Percentiles rank a stretch among this genome's conserved stretches.
These are phyloP conservation scores for Misopates orontium DNA, from an alignment of 257 asterid species.

Conservation along the genomic window DNA sequence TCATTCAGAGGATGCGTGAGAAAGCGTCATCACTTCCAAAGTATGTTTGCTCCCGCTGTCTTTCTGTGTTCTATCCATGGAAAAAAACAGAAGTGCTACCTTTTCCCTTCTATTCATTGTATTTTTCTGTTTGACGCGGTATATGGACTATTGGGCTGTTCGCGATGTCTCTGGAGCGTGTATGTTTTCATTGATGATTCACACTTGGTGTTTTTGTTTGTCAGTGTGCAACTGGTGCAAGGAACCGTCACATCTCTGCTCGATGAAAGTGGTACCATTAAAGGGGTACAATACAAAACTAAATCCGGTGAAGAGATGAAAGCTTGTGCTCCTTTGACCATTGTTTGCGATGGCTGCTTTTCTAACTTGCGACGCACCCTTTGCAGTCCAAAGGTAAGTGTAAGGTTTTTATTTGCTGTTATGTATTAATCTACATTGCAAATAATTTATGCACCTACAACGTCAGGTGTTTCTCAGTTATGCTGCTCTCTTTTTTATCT, in stretches of 20 bases:
- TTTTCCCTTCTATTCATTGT: background rate
- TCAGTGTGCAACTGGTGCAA: slow-evolving; percentile 69
- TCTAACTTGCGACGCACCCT: slow-evolving; percentile 65
- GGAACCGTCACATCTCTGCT: slow-evolving; percentile 67
- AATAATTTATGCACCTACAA: background rate
- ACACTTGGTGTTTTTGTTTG: slow-evolving; percentile 2
- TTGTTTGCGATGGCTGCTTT: slow-evolving; percentile 79
- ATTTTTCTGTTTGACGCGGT: background rate
- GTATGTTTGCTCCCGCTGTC: slow-evolving; percentile 38
- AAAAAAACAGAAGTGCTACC: background rate
- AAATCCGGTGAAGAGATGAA: slow-evolving; percentile 54
- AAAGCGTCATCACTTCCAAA: slow-evolving; percentile 86
- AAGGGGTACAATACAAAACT: slow-evolving; percentile 61
- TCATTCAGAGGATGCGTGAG: slow-evolving; percentile 82
- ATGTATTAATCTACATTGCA: background rate
- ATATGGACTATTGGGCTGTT: background rate
- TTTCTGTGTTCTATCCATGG: background rate
- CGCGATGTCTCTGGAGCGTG: background rate
- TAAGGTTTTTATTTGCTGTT: background rate
- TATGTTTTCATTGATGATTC: background rate
- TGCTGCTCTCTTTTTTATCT: background rate
- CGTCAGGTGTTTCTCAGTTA: background rate
- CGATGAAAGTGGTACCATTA: slow-evolving; percentile 54
- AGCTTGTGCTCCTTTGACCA: slow-evolving; percentile 61
- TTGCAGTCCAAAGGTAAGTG: slow-evolving; percentile 62